These are phyloP conservation scores for Botrytis aclada DNA, from an alignment of 2,329 filamentous ascomycete species.

Conservation along the genomic window DNA sequence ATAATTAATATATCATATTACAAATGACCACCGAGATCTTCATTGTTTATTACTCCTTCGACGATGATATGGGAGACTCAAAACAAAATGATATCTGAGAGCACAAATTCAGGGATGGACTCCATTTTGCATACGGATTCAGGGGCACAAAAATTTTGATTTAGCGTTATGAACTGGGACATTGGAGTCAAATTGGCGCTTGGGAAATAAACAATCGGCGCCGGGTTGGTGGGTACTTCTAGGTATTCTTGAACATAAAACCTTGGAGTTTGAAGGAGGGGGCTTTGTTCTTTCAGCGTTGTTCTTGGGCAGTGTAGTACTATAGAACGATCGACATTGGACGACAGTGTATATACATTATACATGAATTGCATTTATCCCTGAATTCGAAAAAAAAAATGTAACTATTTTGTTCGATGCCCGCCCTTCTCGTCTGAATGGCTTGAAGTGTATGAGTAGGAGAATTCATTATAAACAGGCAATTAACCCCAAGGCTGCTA, in stretches of 20 bases:
- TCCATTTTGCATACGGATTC: background rate
- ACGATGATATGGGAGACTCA: background rate
- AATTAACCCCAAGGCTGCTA: background rate
- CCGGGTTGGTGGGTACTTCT: background rate
- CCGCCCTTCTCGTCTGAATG: background rate
- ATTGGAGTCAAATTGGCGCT: background rate
- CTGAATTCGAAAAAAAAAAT: background rate
- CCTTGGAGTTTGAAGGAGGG: background rate
- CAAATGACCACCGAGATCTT: background rate
- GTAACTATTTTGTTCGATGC: background rate
- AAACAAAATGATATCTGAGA: background rate
- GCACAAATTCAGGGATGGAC: background rate
- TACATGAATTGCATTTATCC: background rate
- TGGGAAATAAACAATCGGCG: background rate
- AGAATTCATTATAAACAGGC: background rate
- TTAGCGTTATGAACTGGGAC: constrained; percentile 6
- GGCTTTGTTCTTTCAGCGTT: background rate
- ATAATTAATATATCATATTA: constrained; percentile 17
- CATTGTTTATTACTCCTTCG: background rate
- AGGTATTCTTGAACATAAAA: background rate
- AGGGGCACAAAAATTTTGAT: background rate
- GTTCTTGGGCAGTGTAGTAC: background rate
- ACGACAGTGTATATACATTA: background rate
- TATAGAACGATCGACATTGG: background rate
- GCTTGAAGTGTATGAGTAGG: background rate